These are phyloP conservation scores for Boechera stricta DNA, from an alignment of 345 rosid species.

Conservation along the genomic window DNA sequence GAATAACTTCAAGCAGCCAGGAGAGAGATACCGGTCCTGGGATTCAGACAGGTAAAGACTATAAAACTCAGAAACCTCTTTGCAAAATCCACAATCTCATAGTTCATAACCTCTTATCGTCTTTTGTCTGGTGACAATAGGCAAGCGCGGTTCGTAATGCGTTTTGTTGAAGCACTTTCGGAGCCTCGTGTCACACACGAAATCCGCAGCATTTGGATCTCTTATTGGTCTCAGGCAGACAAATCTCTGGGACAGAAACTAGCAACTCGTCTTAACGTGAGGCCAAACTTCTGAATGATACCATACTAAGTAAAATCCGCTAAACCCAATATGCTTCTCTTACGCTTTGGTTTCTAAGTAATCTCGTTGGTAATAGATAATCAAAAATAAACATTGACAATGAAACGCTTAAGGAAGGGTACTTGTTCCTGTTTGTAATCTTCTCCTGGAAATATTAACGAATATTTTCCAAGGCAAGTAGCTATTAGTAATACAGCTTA, in stretches of 20 bases:
- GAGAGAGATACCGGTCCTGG: constrained; percentile 88
- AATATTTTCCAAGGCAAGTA: constrained; percentile 5
- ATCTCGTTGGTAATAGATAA: constrained; percentile 19
- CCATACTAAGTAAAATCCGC: constrained; percentile 14
- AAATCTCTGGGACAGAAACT: constrained; percentile 80
- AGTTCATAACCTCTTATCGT: background rate
- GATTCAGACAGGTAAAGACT: constrained; percentile 72
- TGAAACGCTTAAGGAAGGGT: constrained; percentile 7
- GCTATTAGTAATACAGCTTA: constrained; percentile 18
- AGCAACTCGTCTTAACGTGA: constrained; percentile 71
- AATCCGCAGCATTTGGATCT: constrained; percentile 83
- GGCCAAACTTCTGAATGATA: constrained; percentile 65
- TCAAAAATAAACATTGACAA: constrained; percentile 16
- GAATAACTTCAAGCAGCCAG: constrained; percentile 95
- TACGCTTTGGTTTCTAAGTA: constrained; percentile 21
- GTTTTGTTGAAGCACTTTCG: constrained; percentile 77
- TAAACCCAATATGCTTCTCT: background rate
- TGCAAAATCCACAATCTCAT: constrained; percentile 12
- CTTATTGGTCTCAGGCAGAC: constrained; percentile 85
- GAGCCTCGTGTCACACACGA: constrained; percentile 91
- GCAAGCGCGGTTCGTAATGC: constrained; percentile 82
- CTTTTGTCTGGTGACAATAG: constrained; percentile 42
- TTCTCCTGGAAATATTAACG: constrained; percentile 2
- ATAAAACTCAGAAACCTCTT: background rate
- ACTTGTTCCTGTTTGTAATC: constrained; percentile 27